Conservation (phyloP, 2,329 filamentous ascomycete genomes). For the Fusarium sp. region DNA sequence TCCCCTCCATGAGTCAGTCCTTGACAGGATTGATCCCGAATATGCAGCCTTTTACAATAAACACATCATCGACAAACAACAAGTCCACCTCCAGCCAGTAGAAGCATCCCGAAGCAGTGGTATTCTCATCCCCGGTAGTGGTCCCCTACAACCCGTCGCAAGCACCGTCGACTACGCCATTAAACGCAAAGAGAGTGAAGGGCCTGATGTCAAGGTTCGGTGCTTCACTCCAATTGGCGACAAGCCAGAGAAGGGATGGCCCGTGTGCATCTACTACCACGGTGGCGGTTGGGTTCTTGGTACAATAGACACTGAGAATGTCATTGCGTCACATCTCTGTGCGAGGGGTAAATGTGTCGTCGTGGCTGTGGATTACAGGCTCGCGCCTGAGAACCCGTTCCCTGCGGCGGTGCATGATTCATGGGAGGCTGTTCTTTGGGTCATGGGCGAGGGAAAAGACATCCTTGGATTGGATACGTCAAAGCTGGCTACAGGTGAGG, state of each 20-base stretch:
- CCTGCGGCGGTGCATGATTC: conserved; percentile 12
- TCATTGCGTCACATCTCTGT: conserved; percentile 9
- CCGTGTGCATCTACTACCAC: conserved; percentile 12
- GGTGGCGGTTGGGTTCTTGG: conserved; percentile 18
- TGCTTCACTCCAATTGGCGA: conserved; percentile 5
- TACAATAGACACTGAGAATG: conserved; percentile 10
- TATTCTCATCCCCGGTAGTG: neutral
- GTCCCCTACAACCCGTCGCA: neutral
- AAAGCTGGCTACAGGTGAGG: neutral
- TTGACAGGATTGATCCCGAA: neutral
- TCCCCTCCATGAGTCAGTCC: neutral
- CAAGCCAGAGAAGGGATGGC: neutral
- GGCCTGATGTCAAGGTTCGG: neutral
- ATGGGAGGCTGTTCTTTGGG: conserved; percentile 14
- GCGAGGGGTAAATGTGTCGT: neutral
- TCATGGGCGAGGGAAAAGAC: rapidly evolving
- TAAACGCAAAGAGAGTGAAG: conserved; percentile 5
- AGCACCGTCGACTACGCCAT: neutral
- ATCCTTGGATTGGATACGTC: neutral
- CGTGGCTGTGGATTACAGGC: conserved; percentile 5
- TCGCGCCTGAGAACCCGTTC: neutral
- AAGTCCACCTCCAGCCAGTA: conserved; percentile 11
- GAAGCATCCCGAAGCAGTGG: neutral
- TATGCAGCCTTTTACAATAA: conserved; percentile 12
- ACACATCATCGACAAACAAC: conserved; percentile 17